A percentile compares a stretch with the other conserved stretches of the same genome.
Conservation (phyloP, 306 rosid species). For the Quercus wislizeni region DNA sequence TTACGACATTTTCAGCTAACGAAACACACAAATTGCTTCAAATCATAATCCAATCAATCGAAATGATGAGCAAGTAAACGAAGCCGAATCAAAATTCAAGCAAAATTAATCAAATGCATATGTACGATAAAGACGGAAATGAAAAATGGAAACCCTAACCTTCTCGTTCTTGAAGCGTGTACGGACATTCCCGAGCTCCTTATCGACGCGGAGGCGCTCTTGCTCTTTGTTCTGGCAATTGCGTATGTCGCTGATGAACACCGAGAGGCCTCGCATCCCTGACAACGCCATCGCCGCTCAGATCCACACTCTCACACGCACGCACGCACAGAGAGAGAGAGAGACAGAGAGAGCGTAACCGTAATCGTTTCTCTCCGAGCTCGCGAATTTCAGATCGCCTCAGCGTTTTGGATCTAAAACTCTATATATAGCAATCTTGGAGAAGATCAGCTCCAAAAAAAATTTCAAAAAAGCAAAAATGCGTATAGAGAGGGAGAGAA, state of each 20-base stretch:
- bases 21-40: neutral
- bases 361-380: too few relatives aligned
- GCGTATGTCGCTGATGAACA: conserved; percentile 93
- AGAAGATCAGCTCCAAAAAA: conserved; percentile 35
- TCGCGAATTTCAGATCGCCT: too few relatives aligned
- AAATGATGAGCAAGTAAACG: neutral
- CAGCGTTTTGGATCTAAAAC: conserved; percentile 47
- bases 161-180: conserved; percentile 97
- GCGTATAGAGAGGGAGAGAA: conserved; percentile 4
- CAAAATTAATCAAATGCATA: neutral
- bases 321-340: neutral
- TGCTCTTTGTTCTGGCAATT: conserved; percentile 98
- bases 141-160: conserved; percentile 55
- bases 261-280: conserved; percentile 99
- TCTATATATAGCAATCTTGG: conserved; percentile 1
- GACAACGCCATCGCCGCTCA: conserved; percentile 84
- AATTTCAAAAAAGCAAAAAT: too few relatives aligned
- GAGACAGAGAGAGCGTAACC: conserved; percentile 9
- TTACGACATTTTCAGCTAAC: neutral
- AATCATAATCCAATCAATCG: neutral
- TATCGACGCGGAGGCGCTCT: conserved; percentile 94
- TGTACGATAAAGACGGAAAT: neutral
- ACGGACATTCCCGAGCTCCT: conserved; percentile 97
- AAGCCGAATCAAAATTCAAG: neutral
- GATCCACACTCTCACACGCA: conserved; percentile 46